Conservation (phyloP, 2,329 filamentous ascomycete species). For the Trichoderma lentiforme region DNA sequence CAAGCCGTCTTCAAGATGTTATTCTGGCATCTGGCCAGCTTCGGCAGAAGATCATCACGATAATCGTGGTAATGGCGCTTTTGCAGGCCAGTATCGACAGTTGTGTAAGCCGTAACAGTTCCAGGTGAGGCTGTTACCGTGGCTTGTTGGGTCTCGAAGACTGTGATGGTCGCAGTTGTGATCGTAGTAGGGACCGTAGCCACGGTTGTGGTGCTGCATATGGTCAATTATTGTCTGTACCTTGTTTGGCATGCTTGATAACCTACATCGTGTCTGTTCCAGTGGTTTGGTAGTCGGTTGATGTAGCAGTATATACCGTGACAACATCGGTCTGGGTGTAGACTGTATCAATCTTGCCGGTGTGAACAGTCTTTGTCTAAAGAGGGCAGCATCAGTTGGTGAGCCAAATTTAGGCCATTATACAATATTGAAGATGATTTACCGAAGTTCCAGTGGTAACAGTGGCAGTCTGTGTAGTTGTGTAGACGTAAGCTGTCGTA, state of each 20-base stretch:
- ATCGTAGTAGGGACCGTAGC: not conserved
- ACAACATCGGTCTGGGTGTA: not conserved
- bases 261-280: slow-evolving; percentile 2
- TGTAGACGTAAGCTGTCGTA: not conserved
- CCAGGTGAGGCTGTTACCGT: not conserved
- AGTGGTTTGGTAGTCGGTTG: not conserved
- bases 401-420: not conserved
- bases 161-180: not conserved
- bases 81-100: not conserved
- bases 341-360: not conserved
- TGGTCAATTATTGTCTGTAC: not conserved
- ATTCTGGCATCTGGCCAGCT: not conserved
- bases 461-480: not conserved
- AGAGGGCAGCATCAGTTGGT: not conserved
- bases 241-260: not conserved
- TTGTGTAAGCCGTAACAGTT: not conserved
- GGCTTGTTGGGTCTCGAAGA: not conserved
- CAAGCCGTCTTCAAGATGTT: not conserved
- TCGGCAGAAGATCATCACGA: not conserved
- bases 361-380: not conserved
- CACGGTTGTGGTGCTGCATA: not conserved
- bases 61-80: not conserved
- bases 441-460: slow-evolving; percentile 1
- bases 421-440: not conserved
- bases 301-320: slow-evolving; percentile 4